Base-by-base conservation (phyloP, 2,329 filamentous ascomycete genomes). In the Pseudocercospora eumusae region DNA sequence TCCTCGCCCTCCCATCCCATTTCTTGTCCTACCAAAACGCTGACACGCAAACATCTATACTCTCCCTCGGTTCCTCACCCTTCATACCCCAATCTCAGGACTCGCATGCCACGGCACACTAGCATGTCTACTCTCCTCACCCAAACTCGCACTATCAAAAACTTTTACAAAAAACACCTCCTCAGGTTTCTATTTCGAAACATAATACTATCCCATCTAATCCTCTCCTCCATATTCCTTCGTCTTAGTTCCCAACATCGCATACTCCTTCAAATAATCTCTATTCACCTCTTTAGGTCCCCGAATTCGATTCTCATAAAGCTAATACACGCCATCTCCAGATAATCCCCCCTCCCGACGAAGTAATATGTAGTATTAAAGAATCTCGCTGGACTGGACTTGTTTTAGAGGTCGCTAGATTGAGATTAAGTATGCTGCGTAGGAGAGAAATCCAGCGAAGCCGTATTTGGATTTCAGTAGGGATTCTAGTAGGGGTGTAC, bases 151-250 rank as follows among this genome's bases (percentile, higher is more conserved):
- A 49, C 58, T 60, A 27, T 60, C 58, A 21, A 60, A 60, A 13
- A 60, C 40, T n/a, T 60, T 60, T 21, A 60, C 56, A n/a, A 60
- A 56, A n/a, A 60, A 52, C 18, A 60, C 58, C 21, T 60, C 58
- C 23, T 56, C 50, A n/a, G 50, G 50, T 4, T 55, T 36, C 36
- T 61, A 54, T 27, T 42, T 44, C 25, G 53, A 45, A 15, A 61
- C 45, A 42, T 57, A 61, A 28, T 57, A 57, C 59, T 54, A 57
- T 8, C 57, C 31, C 45, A 61, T 45, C 31, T 33, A 11, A 33
- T 33, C 31, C 31, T 15, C 31, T 33, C 4, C 11, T 10, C 13
- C 11, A 4, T 33, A 11, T 15, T 33, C 11, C 4, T 10, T 33
- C 11, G 31, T 33, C 5, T 33, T 33, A 1, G 31, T 33, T 11